Base-by-base conservation (phyloP, 1,139 yeast genomes). In the Blastobotrys illinoisensis region DNA sequence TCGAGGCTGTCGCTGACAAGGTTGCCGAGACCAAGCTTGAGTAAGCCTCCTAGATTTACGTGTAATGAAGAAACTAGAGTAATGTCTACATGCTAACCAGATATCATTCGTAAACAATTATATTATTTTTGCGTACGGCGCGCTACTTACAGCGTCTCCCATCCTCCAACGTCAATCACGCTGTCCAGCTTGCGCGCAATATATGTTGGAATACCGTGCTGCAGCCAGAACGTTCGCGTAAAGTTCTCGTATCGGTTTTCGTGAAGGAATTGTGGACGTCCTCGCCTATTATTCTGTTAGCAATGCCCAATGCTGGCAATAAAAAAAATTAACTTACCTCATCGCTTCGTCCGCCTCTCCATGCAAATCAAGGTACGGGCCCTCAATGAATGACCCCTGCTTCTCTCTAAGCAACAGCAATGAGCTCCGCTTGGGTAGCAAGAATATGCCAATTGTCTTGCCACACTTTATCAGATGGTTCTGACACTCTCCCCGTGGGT, bases 121-220 rank as follows among this genome's bases (percentile, higher is more conserved):
- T 5, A 20, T 3, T 13, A 46, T 14, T 21, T n/a, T 21, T 21
- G 16, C n/a, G 9, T 13, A 4, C n/a, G 9, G 5, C 20, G 16
- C 2, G n/a, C 7, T 9, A 20, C 21, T 67, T 74, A 91, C 65
- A 91, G 74, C 0, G 97, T 88, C 63, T 87, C 95, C 99, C 99
- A 93, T 1, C 98, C 98, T 11, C 98, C 98, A 40, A 87, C 82
- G 70, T 93, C 98, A 43, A 85, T 72, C 6, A 80, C 82, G 48
- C 85, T 82, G 62, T 91, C 97, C 36, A 93, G 76, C 60, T 83
- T 84, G 61, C 98, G 77, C 1, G 89, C 91, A 48, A 91, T 84
- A 54, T 79, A 77, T 62, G 88, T 89, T 1, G 90, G 85, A 13
- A 88, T 76, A 64, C 87, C 88, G 66, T 90, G 95, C 57, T 81